Evolutionary conservation across 345 rosid species (phyloP), one percentile per base, ranked within the genome.

Genomic region (Lumnitzera racemosa): DNA sequence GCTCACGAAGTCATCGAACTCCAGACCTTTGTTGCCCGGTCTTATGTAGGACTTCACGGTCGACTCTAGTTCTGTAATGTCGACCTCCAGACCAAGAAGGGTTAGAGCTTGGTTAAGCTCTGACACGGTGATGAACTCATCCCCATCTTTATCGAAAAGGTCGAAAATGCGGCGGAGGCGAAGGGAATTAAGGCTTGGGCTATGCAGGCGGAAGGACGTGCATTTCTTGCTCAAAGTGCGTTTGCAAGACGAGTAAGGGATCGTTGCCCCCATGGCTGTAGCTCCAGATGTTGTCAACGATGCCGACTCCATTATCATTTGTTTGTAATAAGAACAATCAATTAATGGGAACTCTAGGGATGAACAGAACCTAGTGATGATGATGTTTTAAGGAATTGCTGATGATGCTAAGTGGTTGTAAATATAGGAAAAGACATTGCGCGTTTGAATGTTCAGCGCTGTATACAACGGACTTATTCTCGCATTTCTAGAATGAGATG

Each of bases 131-230:
- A 91, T 85, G 73, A 72, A 79, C 2, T 76, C 86, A 51, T 89
- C 96, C 9, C 92, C 89, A 58, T 91, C 83, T 74, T 73, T 78
- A 88, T 91, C 92, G 65, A 91, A 91, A 29, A 82, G 76, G 58
- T 87, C 91, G 59, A 91, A 91, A 47, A 81, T 74, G 31, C 96
- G 87, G 25, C 76, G 85, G 63, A 86, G 84, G 65, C 90, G 94
- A 70, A 86, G 76, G 15, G 85, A 72, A 77, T 86, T 83, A 41
- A 83, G 75, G 68, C 90, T 83, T 2, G 89, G 81, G 55, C 78
- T 61, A 17, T 83, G 78, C 15, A 86, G 74, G 41, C 87, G 70
- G 61, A 86, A 86, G 0, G 92, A 86, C 11, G 85, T 68, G 1
- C 57, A 13, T 58, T 20, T 65, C 49, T 24, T 47, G 67, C 68